A percentile compares a stretch with the other conserved stretches of the same genome.
phyloP scores from a whole-genome alignment of 148 eudicot genomes.

The Dysphania ambrosioides region DNA sequence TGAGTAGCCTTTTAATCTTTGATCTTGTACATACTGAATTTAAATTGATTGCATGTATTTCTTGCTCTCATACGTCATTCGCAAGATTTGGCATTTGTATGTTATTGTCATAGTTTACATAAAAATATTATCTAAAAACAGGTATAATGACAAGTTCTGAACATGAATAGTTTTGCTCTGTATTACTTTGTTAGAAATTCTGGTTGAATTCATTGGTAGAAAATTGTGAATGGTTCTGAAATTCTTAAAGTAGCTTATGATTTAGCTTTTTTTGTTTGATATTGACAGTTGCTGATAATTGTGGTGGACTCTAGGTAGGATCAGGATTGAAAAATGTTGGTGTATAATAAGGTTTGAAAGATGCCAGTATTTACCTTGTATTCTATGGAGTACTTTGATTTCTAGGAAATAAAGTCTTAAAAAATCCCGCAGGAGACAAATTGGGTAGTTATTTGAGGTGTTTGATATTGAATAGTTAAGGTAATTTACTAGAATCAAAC shows the following conservation, averaged over 20 bases:
- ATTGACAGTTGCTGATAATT: background rate
- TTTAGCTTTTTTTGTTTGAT: background rate
- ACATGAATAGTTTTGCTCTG: background rate
- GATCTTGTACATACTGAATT: background rate
- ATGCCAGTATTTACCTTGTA: too few species aligned
- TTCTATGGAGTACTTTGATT: too few species aligned
- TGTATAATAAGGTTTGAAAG: background rate
- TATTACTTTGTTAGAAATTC: too few species aligned
- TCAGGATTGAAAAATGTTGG: background rate
- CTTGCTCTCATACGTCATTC: background rate
- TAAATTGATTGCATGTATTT: background rate
- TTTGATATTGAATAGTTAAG: background rate
- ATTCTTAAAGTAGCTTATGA: background rate
- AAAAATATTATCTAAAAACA: background rate
- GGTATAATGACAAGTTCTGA: background rate
- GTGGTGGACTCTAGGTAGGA: background rate
- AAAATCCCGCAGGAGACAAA: background rate
- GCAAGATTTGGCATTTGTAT: background rate
- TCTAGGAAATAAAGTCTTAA: background rate
- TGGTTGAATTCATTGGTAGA: background rate
- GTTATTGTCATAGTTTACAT: background rate
- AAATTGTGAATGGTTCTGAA: background rate
- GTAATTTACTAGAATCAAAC: background rate
- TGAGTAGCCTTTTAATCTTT: background rate
- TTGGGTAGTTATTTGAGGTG: background rate